phyloP scores from a whole-genome alignment of 306 rosid species.

The Ormosia emarginata region DNA sequence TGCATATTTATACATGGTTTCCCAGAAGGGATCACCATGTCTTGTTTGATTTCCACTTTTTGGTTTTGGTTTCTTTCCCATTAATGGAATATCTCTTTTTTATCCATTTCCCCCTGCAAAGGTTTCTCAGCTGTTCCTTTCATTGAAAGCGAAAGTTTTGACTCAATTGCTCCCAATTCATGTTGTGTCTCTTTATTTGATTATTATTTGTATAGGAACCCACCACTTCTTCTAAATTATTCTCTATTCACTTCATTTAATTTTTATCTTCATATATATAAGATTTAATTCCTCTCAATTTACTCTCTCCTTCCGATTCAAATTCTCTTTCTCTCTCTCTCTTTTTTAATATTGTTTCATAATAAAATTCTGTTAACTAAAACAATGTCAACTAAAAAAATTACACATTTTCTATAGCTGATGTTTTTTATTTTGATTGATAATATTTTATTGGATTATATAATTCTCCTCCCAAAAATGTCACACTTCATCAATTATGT shows the following conservation, averaged over 20 bases:
- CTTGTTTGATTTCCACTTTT: conserved; percentile 47
- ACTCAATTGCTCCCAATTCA: conserved; percentile 40
- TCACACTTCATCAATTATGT: neutral
- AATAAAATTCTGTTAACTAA: neutral
- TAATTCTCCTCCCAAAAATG: neutral
- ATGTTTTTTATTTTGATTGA: too few relatives aligned
- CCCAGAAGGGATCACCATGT: conserved; percentile 41
- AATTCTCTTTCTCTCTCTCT: neutral
- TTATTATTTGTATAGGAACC: conserved; percentile 32
- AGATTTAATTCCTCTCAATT: neutral
- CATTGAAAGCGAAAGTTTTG: conserved; percentile 84
- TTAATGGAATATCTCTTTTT: conserved; percentile 70
- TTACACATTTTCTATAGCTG: too few relatives aligned
- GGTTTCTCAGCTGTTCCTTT: conserved; percentile 77
- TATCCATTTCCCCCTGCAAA: conserved; percentile 67
- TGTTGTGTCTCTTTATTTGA: conserved; percentile 2
- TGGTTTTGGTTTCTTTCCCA: conserved; percentile 64
- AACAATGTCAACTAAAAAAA: neutral
- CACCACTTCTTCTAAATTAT: conserved; percentile 36
- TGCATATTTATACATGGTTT: conserved; percentile 20
- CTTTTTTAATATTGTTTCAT: neutral
- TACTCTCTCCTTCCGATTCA: neutral
- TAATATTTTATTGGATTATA: too few relatives aligned
- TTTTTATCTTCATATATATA: neutral
- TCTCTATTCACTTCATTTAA: conserved; percentile 37